phyloP scores from a whole-genome alignment of 176 grass and related monocot species.

The Lolium perenne region DNA sequence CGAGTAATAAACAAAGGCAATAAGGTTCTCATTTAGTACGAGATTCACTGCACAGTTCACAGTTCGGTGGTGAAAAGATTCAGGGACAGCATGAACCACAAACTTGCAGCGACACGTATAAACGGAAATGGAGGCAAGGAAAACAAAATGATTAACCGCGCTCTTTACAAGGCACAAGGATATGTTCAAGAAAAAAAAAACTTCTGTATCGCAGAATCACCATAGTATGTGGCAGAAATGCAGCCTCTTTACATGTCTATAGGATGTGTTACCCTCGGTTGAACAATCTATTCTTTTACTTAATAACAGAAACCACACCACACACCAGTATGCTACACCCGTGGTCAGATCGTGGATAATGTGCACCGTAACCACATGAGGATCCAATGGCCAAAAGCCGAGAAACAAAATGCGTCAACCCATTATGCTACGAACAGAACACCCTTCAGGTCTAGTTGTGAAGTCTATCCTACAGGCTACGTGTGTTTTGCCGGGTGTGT shows the following conservation, averaged over 20 bases:
- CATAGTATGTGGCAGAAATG: not conserved
- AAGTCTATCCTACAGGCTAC: conserved; percentile 48
- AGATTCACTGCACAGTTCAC: not conserved
- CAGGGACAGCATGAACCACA: not conserved
- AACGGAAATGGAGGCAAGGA: not conserved
- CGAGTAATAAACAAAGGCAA: not conserved
- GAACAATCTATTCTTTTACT: not conserved
- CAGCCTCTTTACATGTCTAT: not conserved
- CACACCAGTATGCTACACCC: not conserved
- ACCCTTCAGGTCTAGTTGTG: not conserved
- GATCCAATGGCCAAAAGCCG: not conserved
- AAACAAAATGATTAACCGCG: not conserved
- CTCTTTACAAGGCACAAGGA: not conserved
- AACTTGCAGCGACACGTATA: not conserved
- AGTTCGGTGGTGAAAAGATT: not conserved
- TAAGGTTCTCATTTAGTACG: too few relatives aligned
- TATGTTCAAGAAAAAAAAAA: not conserved
- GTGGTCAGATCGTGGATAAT: not conserved
- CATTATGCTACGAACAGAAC: conserved; percentile 26
- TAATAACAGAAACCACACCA: not conserved
- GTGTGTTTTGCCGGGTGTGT: conserved; percentile 58
- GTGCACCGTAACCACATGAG: not conserved
- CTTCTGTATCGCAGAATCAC: not conserved
- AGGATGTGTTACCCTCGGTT: not conserved
- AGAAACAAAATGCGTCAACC: not conserved